Percentiles rank a stretch among this genome's conserved stretches.
These are phyloP conservation scores for Capsicum pubescens DNA, from an alignment of 257 asterid genomes.

Conservation along the genomic window DNA sequence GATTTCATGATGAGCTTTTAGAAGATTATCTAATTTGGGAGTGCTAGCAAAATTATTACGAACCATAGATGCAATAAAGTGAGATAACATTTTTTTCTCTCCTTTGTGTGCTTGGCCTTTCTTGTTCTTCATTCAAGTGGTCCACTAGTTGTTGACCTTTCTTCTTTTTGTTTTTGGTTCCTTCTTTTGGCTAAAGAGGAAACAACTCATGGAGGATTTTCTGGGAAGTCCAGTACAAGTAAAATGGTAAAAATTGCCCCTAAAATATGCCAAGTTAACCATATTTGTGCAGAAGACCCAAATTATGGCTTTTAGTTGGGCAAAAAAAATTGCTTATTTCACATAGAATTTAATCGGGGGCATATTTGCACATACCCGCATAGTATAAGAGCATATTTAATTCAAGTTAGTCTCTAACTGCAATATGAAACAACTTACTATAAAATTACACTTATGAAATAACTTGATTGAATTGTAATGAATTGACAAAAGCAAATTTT, in stretches of 20 bases:
- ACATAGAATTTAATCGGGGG: too few species aligned
- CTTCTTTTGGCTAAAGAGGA: background rate
- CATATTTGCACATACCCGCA: too few species aligned
- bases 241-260: background rate
- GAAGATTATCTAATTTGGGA: background rate
- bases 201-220: background rate
- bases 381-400: too few species aligned
- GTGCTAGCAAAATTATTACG: background rate
- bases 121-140: background rate
- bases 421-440: too few species aligned
- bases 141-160: background rate
- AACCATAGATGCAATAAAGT: background rate
- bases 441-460: too few species aligned
- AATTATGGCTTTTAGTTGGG: too few species aligned
- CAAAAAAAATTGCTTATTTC: too few species aligned
- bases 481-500: too few species aligned
- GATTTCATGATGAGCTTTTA: slow-evolving; percentile 3
- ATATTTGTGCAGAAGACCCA: background rate
- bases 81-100: background rate
- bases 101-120: background rate
- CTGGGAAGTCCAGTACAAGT: background rate
- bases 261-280: background rate
- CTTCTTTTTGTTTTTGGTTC: background rate
- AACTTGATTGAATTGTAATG: too few species aligned
- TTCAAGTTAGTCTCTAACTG: too few species aligned